A percentile compares a stretch with the other conserved stretches of the same genome.
phyloP scores from a whole-genome alignment of 164 flowering plant genomes.

The Hamamelis virginiana region DNA sequence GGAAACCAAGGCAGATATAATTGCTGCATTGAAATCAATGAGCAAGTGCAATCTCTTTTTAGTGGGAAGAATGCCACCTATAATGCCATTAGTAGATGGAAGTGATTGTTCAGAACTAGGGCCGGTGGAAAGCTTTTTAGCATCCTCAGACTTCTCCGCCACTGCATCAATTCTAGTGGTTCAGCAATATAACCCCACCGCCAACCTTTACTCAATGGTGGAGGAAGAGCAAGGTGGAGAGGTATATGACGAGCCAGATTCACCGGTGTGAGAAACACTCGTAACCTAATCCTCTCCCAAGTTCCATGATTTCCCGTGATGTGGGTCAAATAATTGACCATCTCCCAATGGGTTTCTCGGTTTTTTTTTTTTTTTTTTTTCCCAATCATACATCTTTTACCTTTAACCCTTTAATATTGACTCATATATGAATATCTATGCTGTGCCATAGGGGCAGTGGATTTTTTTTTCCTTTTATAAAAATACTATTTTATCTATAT shows the following conservation, averaged over 20 bases:
- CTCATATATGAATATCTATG: too few species aligned
- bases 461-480: too few species aligned
- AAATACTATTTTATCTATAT: too few species aligned
- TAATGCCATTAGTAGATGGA: constrained; percentile 7
- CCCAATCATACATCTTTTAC: too few species aligned
- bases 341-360: too few species aligned
- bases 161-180: constrained; percentile 48
- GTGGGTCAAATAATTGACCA: too few species aligned
- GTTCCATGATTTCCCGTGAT: too few species aligned
- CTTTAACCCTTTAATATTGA: too few species aligned
- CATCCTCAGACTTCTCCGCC: constrained; percentile 33
- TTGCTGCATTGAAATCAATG: constrained; percentile 15
- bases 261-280: too few species aligned
- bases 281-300: too few species aligned
- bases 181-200: constrained; percentile 35
- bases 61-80: constrained; percentile 47
- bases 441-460: too few species aligned
- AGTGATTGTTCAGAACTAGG: constrained; percentile 53
- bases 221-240: constrained; percentile 22
- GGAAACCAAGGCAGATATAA: constrained; percentile 19
- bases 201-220: constrained; percentile 5
- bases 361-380: too few species aligned
- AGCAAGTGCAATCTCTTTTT: constrained; percentile 40
- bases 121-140: constrained; percentile 41
- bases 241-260: constrained; percentile 17